Base-by-base conservation (phyloP, 2,329 filamentous ascomycete genomes). In the Nannizziopsis barbatae region DNA sequence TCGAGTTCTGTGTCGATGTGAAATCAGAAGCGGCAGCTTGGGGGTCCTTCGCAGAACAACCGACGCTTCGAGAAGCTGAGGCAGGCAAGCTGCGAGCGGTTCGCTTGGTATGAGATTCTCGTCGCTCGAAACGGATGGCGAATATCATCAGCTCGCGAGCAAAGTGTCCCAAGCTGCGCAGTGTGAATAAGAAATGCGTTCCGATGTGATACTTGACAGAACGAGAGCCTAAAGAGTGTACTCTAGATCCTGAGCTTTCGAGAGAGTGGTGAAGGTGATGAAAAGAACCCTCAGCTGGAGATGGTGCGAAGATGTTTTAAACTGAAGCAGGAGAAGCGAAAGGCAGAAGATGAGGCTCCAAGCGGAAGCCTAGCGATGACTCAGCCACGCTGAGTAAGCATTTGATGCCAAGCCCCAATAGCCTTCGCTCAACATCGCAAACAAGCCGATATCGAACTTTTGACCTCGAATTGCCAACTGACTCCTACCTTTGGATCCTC, bases 391-490 rank as follows among this genome's bases (percentile, higher is more conserved):
- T 42, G 39, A 42, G 17, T 42, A 39, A 39, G 36, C 30, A 36
- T 4, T 4, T 41, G 12, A 41, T 15, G 36, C 42, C 40, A 44
- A 44, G 40, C 9, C 30, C 22, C 22, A 27, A 27, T 17, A 9
- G 36, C 10, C 8, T 4, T 18, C 30, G 32, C 35, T 39, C 39
- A 43, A 49, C 43, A 32, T 35, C 12, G 11, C 47, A 33, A 44
- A 32, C n/a, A 40, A 12, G 35, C 20, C 22, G 35, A 44, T 32
- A 44, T 32, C 33, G 10, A 20, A 22, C 41, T n/a, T 46, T 45
- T 40, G 45, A 47, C 45, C 37, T 47, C 45, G 45, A 47, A 47
- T 20, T 27, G 33, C 18, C 37, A 47, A 36, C n/a, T 35, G 17
- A 42, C n/a, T 27, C 38, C 37, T n/a, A 15, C 31, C 12, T 47